Percentiles rank a stretch among this genome's conserved stretches.
These are phyloP conservation scores for Pleurotus platypus DNA, from an alignment of 768 basidiomycete genomes.

Conservation along the genomic window DNA sequence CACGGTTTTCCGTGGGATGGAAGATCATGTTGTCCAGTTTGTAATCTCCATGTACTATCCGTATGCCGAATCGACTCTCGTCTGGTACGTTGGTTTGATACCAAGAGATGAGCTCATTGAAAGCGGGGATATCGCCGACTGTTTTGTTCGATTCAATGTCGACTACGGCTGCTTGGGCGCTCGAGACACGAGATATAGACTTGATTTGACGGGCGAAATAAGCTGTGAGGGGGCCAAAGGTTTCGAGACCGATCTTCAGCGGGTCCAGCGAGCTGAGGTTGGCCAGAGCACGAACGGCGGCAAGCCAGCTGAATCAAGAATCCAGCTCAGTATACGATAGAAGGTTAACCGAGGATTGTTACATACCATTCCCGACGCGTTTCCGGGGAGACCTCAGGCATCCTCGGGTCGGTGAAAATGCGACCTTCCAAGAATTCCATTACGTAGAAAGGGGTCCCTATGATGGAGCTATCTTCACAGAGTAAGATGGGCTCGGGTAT, in stretches of 20 bases:
- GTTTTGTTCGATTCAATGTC: slow-evolving; percentile 61
- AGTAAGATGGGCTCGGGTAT: slow-evolving; percentile 82
- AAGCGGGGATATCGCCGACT: slow-evolving; percentile 72
- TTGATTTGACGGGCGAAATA: slow-evolving; percentile 96
- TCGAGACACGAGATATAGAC: slow-evolving; percentile 78
- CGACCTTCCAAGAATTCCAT: slow-evolving; percentile 96
- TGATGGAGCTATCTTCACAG: slow-evolving; percentile 71
- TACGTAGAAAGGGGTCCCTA: slow-evolving; percentile 92
- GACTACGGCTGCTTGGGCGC: slow-evolving; percentile 65
- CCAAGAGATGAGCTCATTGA: slow-evolving; percentile 72
- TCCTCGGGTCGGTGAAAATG: slow-evolving; percentile 83
- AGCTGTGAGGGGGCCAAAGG: slow-evolving; percentile 68
- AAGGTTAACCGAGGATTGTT: not conserved
- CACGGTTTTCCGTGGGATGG: slow-evolving; percentile 85
- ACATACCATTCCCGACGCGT: slow-evolving; percentile 73
- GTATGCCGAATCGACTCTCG: slow-evolving; percentile 67
- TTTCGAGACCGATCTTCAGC: slow-evolving; percentile 57
- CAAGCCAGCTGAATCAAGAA: slow-evolving; percentile 61
- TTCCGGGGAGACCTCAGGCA: slow-evolving; percentile 62
- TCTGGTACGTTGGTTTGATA: slow-evolving; percentile 73
- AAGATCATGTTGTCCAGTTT: slow-evolving; percentile 98
- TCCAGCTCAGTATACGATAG: no score
- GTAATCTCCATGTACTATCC: slow-evolving; percentile 97
- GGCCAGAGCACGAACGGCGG: slow-evolving; percentile 68
- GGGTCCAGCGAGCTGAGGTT: slow-evolving; percentile 66